A percentile compares a stretch with the other conserved stretches of the same genome.
phyloP scores from a whole-genome alignment of 2,329 filamentous ascomycete species.

The Exophiala sideris region DNA sequence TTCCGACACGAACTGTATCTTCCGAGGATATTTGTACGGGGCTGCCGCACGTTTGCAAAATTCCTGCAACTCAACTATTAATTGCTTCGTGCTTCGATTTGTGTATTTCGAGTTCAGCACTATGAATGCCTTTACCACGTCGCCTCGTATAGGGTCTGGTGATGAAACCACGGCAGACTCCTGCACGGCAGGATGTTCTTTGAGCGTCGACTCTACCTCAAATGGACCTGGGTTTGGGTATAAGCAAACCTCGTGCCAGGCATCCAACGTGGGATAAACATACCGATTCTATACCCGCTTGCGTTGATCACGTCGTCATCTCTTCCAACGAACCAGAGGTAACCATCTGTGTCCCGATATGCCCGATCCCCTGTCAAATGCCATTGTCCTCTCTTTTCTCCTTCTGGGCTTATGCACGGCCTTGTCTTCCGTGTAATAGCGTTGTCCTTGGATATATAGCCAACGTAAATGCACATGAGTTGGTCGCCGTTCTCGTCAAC shows the following conservation, averaged over 20 bases:
- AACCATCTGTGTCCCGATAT: slow-evolving; percentile 31
- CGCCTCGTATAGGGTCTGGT: slow-evolving; percentile 35
- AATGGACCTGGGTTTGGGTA: slow-evolving; percentile 32
- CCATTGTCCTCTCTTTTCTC: slow-evolving; percentile 19
- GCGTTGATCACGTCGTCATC: slow-evolving; percentile 40
- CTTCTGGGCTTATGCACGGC: neutral
- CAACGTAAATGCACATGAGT: slow-evolving; percentile 14
- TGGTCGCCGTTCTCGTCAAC: neutral
- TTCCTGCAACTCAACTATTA: slow-evolving; percentile 37
- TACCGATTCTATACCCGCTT: slow-evolving; percentile 36
- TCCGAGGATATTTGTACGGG: slow-evolving; percentile 41
- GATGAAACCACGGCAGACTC: slow-evolving; percentile 40
- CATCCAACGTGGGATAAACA: neutral
- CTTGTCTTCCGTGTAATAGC: slow-evolving; percentile 1
- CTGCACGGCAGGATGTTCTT: slow-evolving; percentile 37
- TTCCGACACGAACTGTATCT: slow-evolving; percentile 38
- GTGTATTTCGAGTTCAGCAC: slow-evolving; percentile 29
- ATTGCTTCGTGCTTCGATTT: slow-evolving; percentile 1
- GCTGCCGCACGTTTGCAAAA: slow-evolving; percentile 40
- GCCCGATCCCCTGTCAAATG: slow-evolving; percentile 38
- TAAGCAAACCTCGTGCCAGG: neutral
- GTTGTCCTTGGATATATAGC: slow-evolving; percentile 12
- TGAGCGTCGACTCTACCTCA: slow-evolving; percentile 41
- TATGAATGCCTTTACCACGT: slow-evolving; percentile 41
- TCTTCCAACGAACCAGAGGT: slow-evolving; percentile 35